A percentile compares a stretch with the other conserved stretches of the same genome.
phyloP scores from a whole-genome alignment of 148 eudicot genomes.

The Drosera capensis region DNA sequence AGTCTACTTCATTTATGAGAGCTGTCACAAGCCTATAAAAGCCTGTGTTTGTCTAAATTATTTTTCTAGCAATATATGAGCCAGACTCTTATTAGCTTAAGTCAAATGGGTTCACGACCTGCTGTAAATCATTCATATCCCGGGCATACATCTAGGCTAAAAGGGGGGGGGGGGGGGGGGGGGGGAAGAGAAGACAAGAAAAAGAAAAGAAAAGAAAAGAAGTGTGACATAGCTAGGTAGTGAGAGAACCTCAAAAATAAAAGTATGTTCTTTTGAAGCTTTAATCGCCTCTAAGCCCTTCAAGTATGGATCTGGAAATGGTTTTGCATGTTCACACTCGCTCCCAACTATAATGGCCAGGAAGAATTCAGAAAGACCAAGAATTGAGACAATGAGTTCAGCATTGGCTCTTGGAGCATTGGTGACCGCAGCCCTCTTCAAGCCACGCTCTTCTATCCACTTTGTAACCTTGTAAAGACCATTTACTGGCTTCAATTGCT shows the following conservation, averaged over 20 bases:
- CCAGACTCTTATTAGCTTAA: no score
- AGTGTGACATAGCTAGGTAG: no score
- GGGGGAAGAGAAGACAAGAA: no score
- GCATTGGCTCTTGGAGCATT: slow-evolving; percentile 83
- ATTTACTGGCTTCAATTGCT: slow-evolving; percentile 46
- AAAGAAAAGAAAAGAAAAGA: no score
- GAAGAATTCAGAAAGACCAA: slow-evolving; percentile 73
- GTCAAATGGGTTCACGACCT: no score
- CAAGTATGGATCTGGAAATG: slow-evolving; percentile 80
- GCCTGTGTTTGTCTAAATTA: no score
- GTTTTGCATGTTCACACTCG: slow-evolving; percentile 86
- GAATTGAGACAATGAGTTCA: slow-evolving; percentile 63
- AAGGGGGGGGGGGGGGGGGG: no score
- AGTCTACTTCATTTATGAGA: no score
- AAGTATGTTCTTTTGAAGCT: slow-evolving; percentile 69
- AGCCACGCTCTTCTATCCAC: slow-evolving; percentile 76
- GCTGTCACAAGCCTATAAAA: no score
- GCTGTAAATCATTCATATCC: no score
- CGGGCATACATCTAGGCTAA: no score
- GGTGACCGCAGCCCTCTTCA: slow-evolving; percentile 91
- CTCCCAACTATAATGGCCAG: slow-evolving; percentile 50
- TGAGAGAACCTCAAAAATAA: slow-evolving; percentile 82
- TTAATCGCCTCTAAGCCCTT: slow-evolving; percentile 53
- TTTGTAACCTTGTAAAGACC: slow-evolving; percentile 58
- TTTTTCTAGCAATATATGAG: no score